These are phyloP conservation scores for Chaetomium globosum DNA, from an alignment of 2,329 filamentous ascomycete species.

Conservation along the genomic window DNA sequence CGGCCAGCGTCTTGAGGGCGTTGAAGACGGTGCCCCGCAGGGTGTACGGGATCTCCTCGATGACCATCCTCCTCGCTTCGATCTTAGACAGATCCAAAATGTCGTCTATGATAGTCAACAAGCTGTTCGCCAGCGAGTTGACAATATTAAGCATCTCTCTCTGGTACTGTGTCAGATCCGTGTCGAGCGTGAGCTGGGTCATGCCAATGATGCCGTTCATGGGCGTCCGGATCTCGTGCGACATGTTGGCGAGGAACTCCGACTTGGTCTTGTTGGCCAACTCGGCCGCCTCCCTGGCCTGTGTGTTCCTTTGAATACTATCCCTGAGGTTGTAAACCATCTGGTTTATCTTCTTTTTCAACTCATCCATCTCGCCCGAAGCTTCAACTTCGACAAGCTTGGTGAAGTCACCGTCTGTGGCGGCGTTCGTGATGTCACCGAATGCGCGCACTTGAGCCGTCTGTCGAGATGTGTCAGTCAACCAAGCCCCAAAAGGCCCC, in stretches of 20 bases:
- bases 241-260: conserved; percentile 98
- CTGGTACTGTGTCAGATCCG: conserved; percentile 90
- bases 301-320: conserved; percentile 94
- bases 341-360: conserved; percentile 98
- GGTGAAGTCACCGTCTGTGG: conserved; percentile 95
- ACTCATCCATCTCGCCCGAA: conserved; percentile 97
- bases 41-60: conserved; percentile 96
- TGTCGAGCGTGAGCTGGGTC: conserved; percentile 95
- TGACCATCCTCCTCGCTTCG: conserved; percentile 95
- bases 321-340: conserved; percentile 97
- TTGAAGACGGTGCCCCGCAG: conserved; percentile 95
- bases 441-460: conserved; percentile 97
- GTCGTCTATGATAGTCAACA: conserved; percentile 94
- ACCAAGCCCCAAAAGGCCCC: background rate
- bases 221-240: conserved; percentile 94
- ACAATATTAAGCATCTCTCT: conserved; percentile 99
- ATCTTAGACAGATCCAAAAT: conserved; percentile 77
- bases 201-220: conserved; percentile 99
- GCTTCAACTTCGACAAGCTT: conserved; percentile 96
- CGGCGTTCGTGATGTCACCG: conserved; percentile 96
- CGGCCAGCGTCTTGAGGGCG: conserved; percentile 92
- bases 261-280: conserved; percentile 98
- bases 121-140: conserved; percentile 91
- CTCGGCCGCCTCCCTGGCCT: conserved; percentile 92
- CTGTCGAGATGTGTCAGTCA: conserved; percentile 53